These are phyloP conservation scores for Articulospora tetracladia DNA, from an alignment of 495 filamentous ascomycete genomes.

Conservation along the genomic window DNA sequence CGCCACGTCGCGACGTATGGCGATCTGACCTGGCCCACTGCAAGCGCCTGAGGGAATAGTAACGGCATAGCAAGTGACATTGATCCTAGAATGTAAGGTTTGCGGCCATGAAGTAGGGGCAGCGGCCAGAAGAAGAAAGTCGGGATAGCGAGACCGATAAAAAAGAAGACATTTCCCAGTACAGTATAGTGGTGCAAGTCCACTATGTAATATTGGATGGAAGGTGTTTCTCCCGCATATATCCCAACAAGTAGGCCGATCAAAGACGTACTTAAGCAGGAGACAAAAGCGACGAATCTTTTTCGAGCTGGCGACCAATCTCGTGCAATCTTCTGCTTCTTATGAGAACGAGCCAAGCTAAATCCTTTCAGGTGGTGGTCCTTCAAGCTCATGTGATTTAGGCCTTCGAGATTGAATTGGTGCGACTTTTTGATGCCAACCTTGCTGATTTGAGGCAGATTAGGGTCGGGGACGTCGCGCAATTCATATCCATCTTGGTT, in stretches of 20 bases:
- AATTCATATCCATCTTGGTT: conserved; percentile 8
- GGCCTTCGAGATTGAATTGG: conserved; percentile 29
- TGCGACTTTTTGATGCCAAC: conserved; percentile 28
- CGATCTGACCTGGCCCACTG: conserved; percentile 48
- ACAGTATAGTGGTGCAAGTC: conserved; percentile 62
- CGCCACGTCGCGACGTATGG: conserved; percentile 53
- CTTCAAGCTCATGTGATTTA: conserved; percentile 27
- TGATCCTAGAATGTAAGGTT: conserved; percentile 65
- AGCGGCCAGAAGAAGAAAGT: conserved; percentile 70
- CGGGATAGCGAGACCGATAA: conserved; percentile 61
- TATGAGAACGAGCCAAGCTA: conserved; percentile 49
- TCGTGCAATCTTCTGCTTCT: conserved; percentile 51
- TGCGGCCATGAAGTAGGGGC: conserved; percentile 71
- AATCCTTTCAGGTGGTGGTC: conserved; percentile 38
- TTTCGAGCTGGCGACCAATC: conserved; percentile 64
- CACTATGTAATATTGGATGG: conserved; percentile 68
- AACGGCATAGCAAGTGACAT: conserved; percentile 65
- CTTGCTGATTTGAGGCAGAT: conserved; percentile 16
- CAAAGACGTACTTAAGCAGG: conserved; percentile 66
- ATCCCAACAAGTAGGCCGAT: conserved; percentile 68
- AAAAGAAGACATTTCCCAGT: conserved; percentile 69
- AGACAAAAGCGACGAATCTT: conserved; percentile 59
- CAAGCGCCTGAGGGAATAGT: conserved; percentile 69
- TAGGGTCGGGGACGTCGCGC: conserved; percentile 13
- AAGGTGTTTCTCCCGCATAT: conserved; percentile 71